Base-by-base conservation (phyloP, 306 rosid genomes). In the Ceratonia siliqua region DNA sequence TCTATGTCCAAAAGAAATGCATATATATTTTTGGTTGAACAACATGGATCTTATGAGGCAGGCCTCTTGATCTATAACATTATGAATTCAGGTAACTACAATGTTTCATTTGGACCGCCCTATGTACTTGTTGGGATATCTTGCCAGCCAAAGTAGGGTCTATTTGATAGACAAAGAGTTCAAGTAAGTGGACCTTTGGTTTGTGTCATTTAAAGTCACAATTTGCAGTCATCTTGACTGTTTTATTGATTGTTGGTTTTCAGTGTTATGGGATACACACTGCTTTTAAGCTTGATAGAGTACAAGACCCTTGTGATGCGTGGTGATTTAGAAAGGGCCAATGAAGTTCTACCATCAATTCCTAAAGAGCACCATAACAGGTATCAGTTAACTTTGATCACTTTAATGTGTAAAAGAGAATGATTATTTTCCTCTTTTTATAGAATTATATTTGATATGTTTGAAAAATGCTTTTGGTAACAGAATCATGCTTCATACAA, bases 21-120 rank as follows among this genome's bases (percentile, higher is more conserved):
- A 12, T 38, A 14, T 25, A 12, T 38, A 14, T 25, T 76, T 62
- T 30, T 28, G n/a, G 38, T 7, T 68, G 17, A 76, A 64, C 10
- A 64, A 36, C 59, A 33, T 58, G 62, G 52, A 73, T 77, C 57
- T 43, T 54, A 41, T 74, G 57, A 30, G 30, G 79, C 33, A 30
- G 30, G 79, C 33, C 65, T 63, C 21, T 70, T 86, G 78, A 78
- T 77, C 18, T 27, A 49, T 80, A 56, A 77, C 35, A 49, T 48
- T 81, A 46, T 82, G 77, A 52, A 72, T 82, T 78, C 74, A 94
- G 98, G 98, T 94, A 28, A 94, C 97, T 64, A 94, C 97, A 55
- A 94, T 94, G 99, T 94, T 91, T 77, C 99, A 94, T 85, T 87
- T 94, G 85, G 99, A 94, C 80, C 96, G 97, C 45, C 99, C 99